These are phyloP conservation scores for Naegleria fowleri DNA, from an alignment of 208 protist genomes.

Conservation along the genomic window DNA sequence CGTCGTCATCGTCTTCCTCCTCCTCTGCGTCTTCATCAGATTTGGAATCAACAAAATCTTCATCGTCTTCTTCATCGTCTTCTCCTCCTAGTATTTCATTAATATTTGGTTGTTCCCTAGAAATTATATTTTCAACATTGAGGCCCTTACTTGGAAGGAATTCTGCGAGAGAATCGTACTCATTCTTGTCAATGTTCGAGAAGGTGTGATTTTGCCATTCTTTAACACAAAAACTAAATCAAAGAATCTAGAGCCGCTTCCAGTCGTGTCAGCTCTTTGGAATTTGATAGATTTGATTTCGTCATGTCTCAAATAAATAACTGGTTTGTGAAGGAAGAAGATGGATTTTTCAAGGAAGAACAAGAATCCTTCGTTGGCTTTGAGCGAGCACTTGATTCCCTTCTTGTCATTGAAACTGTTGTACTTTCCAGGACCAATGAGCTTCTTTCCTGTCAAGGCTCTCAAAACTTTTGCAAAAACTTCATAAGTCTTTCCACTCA, in stretches of 20 bases:
- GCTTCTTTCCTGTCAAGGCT: background rate
- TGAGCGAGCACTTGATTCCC: background rate
- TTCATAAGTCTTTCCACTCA: background rate
- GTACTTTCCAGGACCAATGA: constrained; percentile 5
- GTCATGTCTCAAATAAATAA: constrained; percentile 14
- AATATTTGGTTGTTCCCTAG: too few relatives aligned
- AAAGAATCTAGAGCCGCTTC: background rate
- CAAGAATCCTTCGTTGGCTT: constrained; percentile 9
- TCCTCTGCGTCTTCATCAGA: background rate
- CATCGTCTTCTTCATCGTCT: background rate
- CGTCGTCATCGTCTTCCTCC: background rate
- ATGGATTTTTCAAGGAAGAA: constrained; percentile 24
- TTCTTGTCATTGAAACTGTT: background rate
- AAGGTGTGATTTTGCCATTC: constrained; percentile 11
- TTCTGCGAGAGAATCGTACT: background rate
- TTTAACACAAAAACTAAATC: background rate
- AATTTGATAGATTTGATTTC: constrained; percentile 18
- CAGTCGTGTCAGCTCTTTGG: background rate
- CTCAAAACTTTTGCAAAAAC: constrained; percentile 25
- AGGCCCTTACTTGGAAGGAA: background rate
- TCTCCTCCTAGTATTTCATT: background rate
- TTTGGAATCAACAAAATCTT: background rate
- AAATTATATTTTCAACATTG: background rate
- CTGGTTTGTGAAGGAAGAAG: constrained; percentile 23
- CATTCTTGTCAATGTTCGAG: background rate